Conservation (phyloP, 2,329 filamentous ascomycete genomes). For the Botrytis cinerea region DNA sequence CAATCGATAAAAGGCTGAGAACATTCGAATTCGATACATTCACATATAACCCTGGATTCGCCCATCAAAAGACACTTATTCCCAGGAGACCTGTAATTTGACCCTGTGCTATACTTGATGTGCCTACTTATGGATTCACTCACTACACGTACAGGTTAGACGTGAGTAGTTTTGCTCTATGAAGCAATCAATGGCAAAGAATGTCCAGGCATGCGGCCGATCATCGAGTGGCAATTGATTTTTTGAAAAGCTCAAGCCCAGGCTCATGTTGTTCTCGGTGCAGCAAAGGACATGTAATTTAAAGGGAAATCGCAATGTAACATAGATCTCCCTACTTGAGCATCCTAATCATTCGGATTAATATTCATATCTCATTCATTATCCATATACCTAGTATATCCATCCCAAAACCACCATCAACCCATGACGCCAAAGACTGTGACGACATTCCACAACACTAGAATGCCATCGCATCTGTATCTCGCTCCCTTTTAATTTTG, state of each 20-base stretch:
- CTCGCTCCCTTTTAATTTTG: slow-evolving; percentile 52
- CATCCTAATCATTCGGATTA: not conserved
- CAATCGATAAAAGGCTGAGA: not conserved
- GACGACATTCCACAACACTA: slow-evolving; percentile 39
- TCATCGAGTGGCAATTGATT: not conserved
- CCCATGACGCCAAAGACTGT: not conserved
- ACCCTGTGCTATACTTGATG: not conserved
- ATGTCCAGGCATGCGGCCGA: not conserved
- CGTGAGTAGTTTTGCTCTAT: not conserved
- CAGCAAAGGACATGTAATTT: too few relatives aligned
- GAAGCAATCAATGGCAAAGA: not conserved
- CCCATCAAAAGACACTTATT: not conserved
- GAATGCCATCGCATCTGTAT: slow-evolving; percentile 63
- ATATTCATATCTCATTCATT: slow-evolving; percentile 7
- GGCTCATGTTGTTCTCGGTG: not conserved
- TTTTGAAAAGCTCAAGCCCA: not conserved
- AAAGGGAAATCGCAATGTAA: not conserved
- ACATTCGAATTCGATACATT: not conserved
- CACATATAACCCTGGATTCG: not conserved
- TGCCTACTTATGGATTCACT: not conserved
- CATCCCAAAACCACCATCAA: not conserved
- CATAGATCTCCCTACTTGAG: too few relatives aligned
- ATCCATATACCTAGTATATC: not conserved
- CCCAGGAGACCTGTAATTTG: not conserved
- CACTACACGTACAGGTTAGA: not conserved